Conservation (phyloP, 768 basidiomycete genomes). For the Collybiopsis luxurians region DNA sequence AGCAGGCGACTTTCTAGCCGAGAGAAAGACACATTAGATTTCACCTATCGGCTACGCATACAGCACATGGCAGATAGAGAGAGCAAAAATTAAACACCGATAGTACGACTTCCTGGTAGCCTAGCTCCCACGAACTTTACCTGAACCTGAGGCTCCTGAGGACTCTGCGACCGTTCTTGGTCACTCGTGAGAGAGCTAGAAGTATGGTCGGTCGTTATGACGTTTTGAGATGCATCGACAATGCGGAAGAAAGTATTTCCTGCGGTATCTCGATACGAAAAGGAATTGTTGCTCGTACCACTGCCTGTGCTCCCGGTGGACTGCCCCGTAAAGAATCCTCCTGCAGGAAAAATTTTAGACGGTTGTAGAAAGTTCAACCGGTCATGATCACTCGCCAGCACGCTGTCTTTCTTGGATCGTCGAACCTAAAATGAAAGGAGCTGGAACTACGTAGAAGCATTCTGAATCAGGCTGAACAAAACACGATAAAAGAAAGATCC, state of each 20-base stretch:
- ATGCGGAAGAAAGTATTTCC: constrained; percentile 62
- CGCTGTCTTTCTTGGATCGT: constrained; percentile 58
- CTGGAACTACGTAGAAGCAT: constrained; percentile 35
- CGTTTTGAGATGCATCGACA: constrained; percentile 59
- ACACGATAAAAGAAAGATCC: not conserved
- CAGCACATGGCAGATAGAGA: too few species aligned
- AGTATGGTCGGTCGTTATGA: constrained; percentile 58
- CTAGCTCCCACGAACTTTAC: constrained; percentile 18
- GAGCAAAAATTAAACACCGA: constrained; percentile 13
- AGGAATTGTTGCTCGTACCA: constrained; percentile 68
- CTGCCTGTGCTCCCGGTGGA: constrained; percentile 55
- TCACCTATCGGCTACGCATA: too few species aligned
- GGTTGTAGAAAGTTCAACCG: not conserved
- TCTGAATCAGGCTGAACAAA: too few species aligned
- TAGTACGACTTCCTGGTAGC: constrained; percentile 32
- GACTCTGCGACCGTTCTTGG: not conserved
- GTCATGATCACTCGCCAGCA: constrained; percentile 40
- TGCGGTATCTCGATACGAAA: constrained; percentile 53
- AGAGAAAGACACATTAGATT: constrained; percentile 25
- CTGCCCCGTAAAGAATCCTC: constrained; percentile 46
- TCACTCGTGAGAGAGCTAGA: constrained; percentile 42
- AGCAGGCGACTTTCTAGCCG: constrained; percentile 43
- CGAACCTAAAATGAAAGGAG: constrained; percentile 56
- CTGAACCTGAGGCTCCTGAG: not conserved
- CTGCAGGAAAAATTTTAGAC: constrained; percentile 28